Evolutionary conservation across 805 yeast species (phyloP), one percentile per base, ranked within the genome.

Genomic region (Saturnispora kantuleensis): DNA sequence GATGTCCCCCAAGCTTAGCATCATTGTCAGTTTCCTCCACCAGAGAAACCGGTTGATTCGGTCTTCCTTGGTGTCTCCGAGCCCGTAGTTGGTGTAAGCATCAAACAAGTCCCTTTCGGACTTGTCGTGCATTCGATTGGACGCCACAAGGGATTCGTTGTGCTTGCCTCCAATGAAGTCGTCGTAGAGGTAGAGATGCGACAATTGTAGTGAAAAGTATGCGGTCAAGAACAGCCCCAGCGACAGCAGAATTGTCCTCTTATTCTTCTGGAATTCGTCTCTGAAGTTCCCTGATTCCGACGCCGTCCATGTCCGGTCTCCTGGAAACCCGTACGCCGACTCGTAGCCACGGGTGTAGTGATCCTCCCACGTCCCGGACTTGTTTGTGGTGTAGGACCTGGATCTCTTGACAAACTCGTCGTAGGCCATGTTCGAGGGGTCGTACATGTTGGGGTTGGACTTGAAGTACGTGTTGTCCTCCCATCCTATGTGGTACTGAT

Each of bases 21-120:
- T 32, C 56, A 51, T 51, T 15, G 58, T 47, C 10, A 65, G 46
- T 38, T 59, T 52, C 52, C 79, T 64, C 53, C 74, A 74, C 79
- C 79, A 74, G 45, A 79, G 50, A 54, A 79, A 79, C 47, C 86
- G 64, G 47, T 69, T 64, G 21, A 79, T 67, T 32, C 84, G 64
- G 3, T 76, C 71, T 40, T 71, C 58, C 49, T 73, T 71, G 16
- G 70, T 66, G 6, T 55, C 60, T 29, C 77, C 84, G 34, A 70
- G 56, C 2, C 81, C 81, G 53, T 67, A 76, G 55, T 78, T 79
- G 13, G 62, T 50, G 45, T 70, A 69, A 0, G 77, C 74, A 29
- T 62, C 60, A 9, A 53, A 53, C 50, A 68, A 63, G 47, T 67
- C 74, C 12, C 50, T 44, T 48, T 66, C 73, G 18, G 68, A 64